Evolutionary conservation across 2,329 filamentous ascomycete genomes (phyloP), one percentile per base, ranked within the genome.

Genomic region (Penicillium decumbens): DNA sequence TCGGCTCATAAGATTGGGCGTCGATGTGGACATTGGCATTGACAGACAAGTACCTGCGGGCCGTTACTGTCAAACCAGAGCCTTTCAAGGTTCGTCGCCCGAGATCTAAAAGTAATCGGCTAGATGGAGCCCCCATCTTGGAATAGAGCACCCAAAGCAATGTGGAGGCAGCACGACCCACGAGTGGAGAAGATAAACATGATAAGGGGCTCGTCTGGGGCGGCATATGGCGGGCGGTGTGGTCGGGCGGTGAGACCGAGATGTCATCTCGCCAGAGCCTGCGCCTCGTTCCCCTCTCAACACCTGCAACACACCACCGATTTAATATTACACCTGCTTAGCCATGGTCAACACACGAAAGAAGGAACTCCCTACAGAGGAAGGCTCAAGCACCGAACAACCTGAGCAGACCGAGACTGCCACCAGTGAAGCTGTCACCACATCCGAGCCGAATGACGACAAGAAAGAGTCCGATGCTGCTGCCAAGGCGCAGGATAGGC

Each of bases 401-500:
- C 25, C 50, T 41, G 53, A 51, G 23, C 49, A 56, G 15, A 45
- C 51, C 9, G 45, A 55, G 13, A 29, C 46, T 42, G 33, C 51
- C 9, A 20, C 47, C n/a, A 18, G 49, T 42, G 45, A 54, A n/a
- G 45, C 42, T 25, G 24, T 51, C 18, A 53, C 50, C 38, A 38
- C 51, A 29, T n/a, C 50, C 45, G 48, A 58, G 24, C 27, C 49
- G n/a, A 51, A 53, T 13, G 40, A 29, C 13, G 45, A 53, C 15
- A 51, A 47, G n/a, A 56, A 54, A 41, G 62, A 58, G 15, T 56
- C 62, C 47, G 61, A 62, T 32, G 59, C 61, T 43, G 56, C 63
- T 18, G 57, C 62, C 5, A 71, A 63, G 48, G 66, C 67, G 18
- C 62, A 82, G 59, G 86, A 91, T 47, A 83, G 89, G 48, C 76